Percentiles rank a stretch among this genome's conserved stretches.
Evolutionary conservation across 805 yeast genomes (phyloP).

Genomic region (Millerozyma acaciae): DNA sequence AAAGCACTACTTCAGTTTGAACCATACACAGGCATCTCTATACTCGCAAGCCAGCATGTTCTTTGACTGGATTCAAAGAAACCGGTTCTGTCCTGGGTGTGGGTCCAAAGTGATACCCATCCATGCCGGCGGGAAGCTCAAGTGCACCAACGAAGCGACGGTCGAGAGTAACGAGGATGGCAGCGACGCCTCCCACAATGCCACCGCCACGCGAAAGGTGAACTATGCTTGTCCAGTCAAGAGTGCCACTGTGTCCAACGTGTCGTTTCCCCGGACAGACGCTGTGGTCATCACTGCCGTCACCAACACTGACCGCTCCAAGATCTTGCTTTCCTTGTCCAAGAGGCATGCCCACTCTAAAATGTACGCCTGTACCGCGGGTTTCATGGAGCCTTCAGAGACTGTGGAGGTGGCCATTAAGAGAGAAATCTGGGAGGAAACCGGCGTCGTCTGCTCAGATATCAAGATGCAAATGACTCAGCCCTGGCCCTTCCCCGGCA

Average conservation of each 20-base stretch:
- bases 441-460: constrained; percentile 65
- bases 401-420: constrained; percentile 82
- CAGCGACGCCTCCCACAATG: constrained; percentile 32
- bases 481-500: constrained; percentile 98
- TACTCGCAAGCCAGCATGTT: constrained; percentile 81
- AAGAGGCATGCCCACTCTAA: constrained; percentile 50
- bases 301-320: constrained; percentile 54
- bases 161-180: constrained; percentile 11
- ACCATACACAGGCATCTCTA: constrained; percentile 52
- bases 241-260: constrained; percentile 55
- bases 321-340: constrained; percentile 67
- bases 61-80: constrained; percentile 77
- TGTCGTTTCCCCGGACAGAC: constrained; percentile 90
- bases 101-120: constrained; percentile 61
- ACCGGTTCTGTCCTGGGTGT: constrained; percentile 82
- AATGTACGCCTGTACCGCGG: constrained; percentile 86
- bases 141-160: constrained; percentile 36
- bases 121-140: constrained; percentile 63
- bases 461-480: constrained; percentile 70
- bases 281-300: constrained; percentile 83
- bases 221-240: constrained; percentile 34
- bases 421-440: constrained; percentile 93
- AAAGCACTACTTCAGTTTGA: constrained; percentile 33
- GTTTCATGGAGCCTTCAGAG: constrained; percentile 95
- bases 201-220: constrained; percentile 21